Percentiles rank a stretch among this genome's conserved stretches.
These are phyloP conservation scores for Kodamaea alishanica DNA, from an alignment of 1,139 yeast species.

Conservation along the genomic window DNA sequence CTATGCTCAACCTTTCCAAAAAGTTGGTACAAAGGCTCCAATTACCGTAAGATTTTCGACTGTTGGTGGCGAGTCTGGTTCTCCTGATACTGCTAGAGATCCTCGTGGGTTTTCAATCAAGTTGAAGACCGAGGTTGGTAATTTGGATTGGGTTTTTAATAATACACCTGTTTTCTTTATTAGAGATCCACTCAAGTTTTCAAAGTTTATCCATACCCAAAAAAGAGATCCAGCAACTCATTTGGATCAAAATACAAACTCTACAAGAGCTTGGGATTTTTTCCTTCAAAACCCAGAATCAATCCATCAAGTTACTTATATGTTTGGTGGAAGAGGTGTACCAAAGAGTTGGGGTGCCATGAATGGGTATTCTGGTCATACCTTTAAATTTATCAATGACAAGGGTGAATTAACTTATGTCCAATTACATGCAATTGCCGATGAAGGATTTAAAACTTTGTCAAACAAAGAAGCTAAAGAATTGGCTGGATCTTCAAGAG, in stretches of 20 bases:
- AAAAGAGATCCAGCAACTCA: slow-evolving; percentile 79
- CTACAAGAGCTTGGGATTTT: slow-evolving; percentile 71
- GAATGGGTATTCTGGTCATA: slow-evolving; percentile 73
- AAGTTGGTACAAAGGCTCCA: slow-evolving; percentile 47
- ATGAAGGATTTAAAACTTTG: slow-evolving; percentile 57
- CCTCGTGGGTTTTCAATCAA: slow-evolving; percentile 59
- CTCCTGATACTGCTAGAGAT: slow-evolving; percentile 56
- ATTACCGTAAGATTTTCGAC: slow-evolving; percentile 53
- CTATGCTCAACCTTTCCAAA: slow-evolving; percentile 45
- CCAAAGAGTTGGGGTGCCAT: slow-evolving; percentile 62
- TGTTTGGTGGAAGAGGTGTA: slow-evolving; percentile 68
- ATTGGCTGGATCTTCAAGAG: slow-evolving; percentile 61
- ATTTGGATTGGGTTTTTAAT: slow-evolving; percentile 60
- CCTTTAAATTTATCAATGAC: slow-evolving; percentile 64
- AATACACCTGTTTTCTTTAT: slow-evolving; percentile 59
- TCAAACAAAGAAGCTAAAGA: slow-evolving; percentile 56
- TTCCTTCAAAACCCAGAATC: slow-evolving; percentile 58
- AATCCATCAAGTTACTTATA: slow-evolving; percentile 58
- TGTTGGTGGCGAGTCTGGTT: slow-evolving; percentile 58
- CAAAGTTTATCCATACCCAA: slow-evolving; percentile 59
- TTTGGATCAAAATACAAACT: slow-evolving; percentile 55
- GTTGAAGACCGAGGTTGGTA: slow-evolving; percentile 57
- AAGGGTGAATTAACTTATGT: slow-evolving; percentile 66
- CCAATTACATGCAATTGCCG: slow-evolving; percentile 58
- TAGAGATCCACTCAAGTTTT: slow-evolving; percentile 58